These are phyloP conservation scores for Hericium rajendrae DNA, from an alignment of 768 basidiomycete genomes.

Conservation along the genomic window DNA sequence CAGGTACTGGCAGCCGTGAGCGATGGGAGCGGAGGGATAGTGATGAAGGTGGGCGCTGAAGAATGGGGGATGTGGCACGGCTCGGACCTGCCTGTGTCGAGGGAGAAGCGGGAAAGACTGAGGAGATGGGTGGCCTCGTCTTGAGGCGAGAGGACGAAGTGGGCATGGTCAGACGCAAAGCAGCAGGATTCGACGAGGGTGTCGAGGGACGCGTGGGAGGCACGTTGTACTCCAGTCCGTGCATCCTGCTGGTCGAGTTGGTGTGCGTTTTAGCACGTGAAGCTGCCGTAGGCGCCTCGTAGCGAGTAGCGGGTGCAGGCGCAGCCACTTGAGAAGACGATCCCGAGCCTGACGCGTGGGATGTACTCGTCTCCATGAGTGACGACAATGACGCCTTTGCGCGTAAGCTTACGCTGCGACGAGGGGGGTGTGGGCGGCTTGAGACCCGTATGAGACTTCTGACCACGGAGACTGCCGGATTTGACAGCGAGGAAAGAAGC, in stretches of 20 bases:
- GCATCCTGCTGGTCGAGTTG: slow-evolving; percentile 53
- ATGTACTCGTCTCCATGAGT: slow-evolving; percentile 49
- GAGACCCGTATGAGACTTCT: slow-evolving; percentile 77
- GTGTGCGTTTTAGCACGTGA: slow-evolving; percentile 69
- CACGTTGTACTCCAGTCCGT: slow-evolving; percentile 49
- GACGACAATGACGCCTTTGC: slow-evolving; percentile 79
- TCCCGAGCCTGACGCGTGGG: slow-evolving; percentile 49
- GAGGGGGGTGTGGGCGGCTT: slow-evolving; percentile 68
- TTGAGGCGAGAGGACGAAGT: slow-evolving; percentile 64
- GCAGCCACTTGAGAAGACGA: slow-evolving; percentile 26
- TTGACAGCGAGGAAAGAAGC: slow-evolving; percentile 56
- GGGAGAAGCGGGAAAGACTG: slow-evolving; percentile 51
- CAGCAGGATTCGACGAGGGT: slow-evolving; percentile 67
- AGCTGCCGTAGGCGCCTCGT: slow-evolving; percentile 73
- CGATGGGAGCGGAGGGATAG: slow-evolving; percentile 33
- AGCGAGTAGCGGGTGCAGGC: slow-evolving; percentile 36
- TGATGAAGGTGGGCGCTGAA: slow-evolving; percentile 48
- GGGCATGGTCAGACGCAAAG: slow-evolving; percentile 80
- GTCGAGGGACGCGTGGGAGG: slow-evolving; percentile 76
- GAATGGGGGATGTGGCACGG: slow-evolving; percentile 50
- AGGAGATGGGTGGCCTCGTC: slow-evolving; percentile 64
- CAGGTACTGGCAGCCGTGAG: slow-evolving; percentile 12
- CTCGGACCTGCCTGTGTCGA: slow-evolving; percentile 18
- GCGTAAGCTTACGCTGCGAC: slow-evolving; percentile 49
- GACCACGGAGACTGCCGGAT: slow-evolving; percentile 67